Evolutionary conservation across 202 grass and related monocot genomes (phyloP), one percentile per base, ranked within the genome.

Genomic region (Carex arenaria): DNA sequence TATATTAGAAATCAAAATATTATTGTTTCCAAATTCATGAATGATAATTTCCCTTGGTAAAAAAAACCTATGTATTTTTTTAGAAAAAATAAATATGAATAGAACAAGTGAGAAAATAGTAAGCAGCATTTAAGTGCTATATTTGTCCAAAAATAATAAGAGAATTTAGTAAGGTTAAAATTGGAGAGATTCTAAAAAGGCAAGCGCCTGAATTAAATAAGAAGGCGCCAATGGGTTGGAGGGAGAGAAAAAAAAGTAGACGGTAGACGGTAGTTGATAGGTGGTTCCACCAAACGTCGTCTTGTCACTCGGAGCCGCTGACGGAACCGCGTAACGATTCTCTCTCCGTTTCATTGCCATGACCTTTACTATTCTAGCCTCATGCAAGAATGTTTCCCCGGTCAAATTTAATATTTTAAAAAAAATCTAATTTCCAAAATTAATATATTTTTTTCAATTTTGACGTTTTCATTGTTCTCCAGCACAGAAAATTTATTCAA

Each of bases 201-300:
- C 4, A 82, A 9, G n/a, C 22, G 8, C 26, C 63, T 82, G 64
- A 82, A 82, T 82, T 67, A 81, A 81, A 62, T 64, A 52, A 30
- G 40, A 22, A 81, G 79, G 79, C 61, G 79, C 79, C 60, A 81
- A 81, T 66, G 55, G 26, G 15, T 63, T 77, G 52, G 65, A 73
- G 83, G 45, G 47, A 51, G 2, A 51, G 0, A 51, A 51, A 51
- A 51, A 51, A 51, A 51, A 51, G 10, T n/a, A 45, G 10, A 51
- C 13, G 2, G 47, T 51, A 62, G 82, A 74, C 55, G 82, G 79
- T 66, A 32, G 64, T 84, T 43, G 72, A 79, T 65, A 70, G 79
- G 82, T 87, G 7, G 90, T 86, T 89, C 87, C 59, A 89, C 90
- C 90, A 79, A 89, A 91, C 84, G 90, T 67, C 80, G 80, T 82